These are phyloP conservation scores for Colletotrichum sp. DNA, from an alignment of 2,329 filamentous ascomycete species.

Conservation along the genomic window DNA sequence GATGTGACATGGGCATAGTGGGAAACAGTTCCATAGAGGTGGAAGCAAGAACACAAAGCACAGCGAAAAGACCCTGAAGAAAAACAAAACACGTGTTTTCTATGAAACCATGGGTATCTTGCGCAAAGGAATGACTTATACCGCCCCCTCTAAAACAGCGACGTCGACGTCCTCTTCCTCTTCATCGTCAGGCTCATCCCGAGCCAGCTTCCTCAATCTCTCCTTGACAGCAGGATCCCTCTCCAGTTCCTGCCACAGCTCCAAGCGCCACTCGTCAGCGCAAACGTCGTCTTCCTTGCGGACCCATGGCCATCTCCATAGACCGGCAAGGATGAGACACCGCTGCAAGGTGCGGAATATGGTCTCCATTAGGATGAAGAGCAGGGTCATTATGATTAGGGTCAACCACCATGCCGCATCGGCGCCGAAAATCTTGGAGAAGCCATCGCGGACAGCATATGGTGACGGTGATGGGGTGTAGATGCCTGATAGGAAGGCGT, in stretches of 20 bases:
- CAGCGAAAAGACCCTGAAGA: too few relatives aligned
- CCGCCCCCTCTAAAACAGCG: neutral
- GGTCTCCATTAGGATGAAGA: conserved; percentile 70
- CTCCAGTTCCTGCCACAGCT: conserved; percentile 65
- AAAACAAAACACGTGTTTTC: neutral
- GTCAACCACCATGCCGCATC: conserved; percentile 78
- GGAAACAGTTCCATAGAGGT: too few relatives aligned
- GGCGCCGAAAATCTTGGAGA: conserved; percentile 69
- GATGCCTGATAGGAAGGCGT: conserved; percentile 69
- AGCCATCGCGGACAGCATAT: conserved; percentile 73
- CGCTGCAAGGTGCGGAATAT: conserved; percentile 57
- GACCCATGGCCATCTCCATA: conserved; percentile 54
- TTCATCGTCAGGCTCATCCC: conserved; percentile 24
- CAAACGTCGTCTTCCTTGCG: conserved; percentile 24
- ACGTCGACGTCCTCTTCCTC: neutral
- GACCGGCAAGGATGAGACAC: conserved; percentile 47
- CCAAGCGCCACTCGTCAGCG: conserved; percentile 55
- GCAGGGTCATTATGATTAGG: conserved; percentile 65
- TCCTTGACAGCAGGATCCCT: conserved; percentile 50
- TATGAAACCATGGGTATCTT: conserved; percentile 2
- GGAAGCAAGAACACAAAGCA: too few relatives aligned
- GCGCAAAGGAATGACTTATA: neutral
- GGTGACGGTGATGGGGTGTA: conserved; percentile 54
- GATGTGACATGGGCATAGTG: too few relatives aligned
- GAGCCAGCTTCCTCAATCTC: conserved; percentile 45